phyloP scores from a whole-genome alignment of 345 rosid species.

The Rhizophora mangle region DNA sequence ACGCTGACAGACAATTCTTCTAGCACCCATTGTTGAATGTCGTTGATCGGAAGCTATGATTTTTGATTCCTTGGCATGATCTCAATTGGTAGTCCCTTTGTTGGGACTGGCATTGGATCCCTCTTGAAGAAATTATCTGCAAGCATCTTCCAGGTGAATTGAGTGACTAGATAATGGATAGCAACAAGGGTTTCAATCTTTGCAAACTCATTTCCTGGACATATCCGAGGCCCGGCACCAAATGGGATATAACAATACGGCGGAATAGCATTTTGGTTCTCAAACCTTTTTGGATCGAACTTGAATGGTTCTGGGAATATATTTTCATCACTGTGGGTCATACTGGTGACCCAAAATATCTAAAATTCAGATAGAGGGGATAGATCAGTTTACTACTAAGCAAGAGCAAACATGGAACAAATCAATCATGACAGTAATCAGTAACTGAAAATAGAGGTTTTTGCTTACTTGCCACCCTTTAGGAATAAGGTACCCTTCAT shows the following conservation, averaged over 20 bases:
- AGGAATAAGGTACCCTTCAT: conserved; percentile 43
- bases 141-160: conserved; percentile 40
- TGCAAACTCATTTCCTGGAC: conserved; percentile 58
- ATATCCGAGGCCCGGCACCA: conserved; percentile 49
- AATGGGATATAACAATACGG: conserved; percentile 47
- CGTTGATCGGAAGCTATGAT: too few relatives aligned
- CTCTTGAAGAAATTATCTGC: conserved; percentile 37
- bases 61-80: conserved; percentile 26
- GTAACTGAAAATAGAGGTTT: background rate
- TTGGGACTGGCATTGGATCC: conserved; percentile 48
- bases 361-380: background rate
- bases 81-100: conserved; percentile 38
- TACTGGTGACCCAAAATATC: conserved; percentile 46
- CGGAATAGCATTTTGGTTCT: conserved; percentile 42
- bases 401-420: background rate
- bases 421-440: background rate
- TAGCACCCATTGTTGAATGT: too few relatives aligned
- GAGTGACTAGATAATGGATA: conserved; percentile 47
- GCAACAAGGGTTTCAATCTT: conserved; percentile 45
- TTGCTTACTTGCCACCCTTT: conserved; percentile 51
- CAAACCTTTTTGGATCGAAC: conserved; percentile 47
- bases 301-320: conserved; percentile 44
- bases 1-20: too few relatives aligned
- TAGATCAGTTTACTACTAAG: background rate
- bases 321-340: conserved; percentile 47